A percentile compares a stretch with the other conserved stretches of the same genome.
These are phyloP conservation scores for Apiospora arundinis DNA, from an alignment of 2,329 filamentous ascomycete species.

Conservation along the genomic window DNA sequence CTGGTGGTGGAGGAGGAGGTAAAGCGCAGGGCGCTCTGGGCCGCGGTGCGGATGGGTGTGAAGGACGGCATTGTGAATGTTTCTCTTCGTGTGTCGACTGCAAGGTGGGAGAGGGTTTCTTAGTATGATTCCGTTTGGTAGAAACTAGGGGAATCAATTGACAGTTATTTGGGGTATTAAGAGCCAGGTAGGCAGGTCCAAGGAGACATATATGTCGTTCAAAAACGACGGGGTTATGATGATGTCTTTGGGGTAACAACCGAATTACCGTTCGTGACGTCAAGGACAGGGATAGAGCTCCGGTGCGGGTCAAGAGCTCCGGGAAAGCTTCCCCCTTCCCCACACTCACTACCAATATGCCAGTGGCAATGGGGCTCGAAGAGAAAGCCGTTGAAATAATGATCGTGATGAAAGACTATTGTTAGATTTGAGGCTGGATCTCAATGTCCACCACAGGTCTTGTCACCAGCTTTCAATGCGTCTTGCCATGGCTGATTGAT, in stretches of 20 bases:
- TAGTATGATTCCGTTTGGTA: not conserved
- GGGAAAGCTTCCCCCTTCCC: not conserved
- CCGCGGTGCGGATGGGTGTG: conserved; percentile 31
- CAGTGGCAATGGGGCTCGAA: not conserved
- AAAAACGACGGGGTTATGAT: not conserved
- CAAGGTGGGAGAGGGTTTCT: not conserved
- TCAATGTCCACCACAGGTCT: too few species aligned
- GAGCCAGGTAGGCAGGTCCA: not conserved
- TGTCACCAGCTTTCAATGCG: not conserved
- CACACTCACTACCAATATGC: not conserved
- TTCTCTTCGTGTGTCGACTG: not conserved
- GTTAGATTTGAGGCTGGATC: not conserved
- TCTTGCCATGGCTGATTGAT: not conserved
- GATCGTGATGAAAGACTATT: not conserved
- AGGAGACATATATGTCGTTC: not conserved
- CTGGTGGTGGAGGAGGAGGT: not conserved
- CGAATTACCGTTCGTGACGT: conserved; percentile 16
- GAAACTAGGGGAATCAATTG: not conserved
- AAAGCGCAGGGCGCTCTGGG: conserved; percentile 26
- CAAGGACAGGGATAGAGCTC: conserved; percentile 20
- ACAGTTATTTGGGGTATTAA: not conserved
- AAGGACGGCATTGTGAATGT: conserved; percentile 29
- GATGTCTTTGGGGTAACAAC: not conserved
- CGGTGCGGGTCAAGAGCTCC: conserved; percentile 12
- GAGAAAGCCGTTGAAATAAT: not conserved